A percentile compares a stretch with the other conserved stretches of the same genome.
Evolutionary conservation across 2,329 filamentous ascomycete genomes (phyloP).

Genomic region (Aspergillus chevalieri): DNA sequence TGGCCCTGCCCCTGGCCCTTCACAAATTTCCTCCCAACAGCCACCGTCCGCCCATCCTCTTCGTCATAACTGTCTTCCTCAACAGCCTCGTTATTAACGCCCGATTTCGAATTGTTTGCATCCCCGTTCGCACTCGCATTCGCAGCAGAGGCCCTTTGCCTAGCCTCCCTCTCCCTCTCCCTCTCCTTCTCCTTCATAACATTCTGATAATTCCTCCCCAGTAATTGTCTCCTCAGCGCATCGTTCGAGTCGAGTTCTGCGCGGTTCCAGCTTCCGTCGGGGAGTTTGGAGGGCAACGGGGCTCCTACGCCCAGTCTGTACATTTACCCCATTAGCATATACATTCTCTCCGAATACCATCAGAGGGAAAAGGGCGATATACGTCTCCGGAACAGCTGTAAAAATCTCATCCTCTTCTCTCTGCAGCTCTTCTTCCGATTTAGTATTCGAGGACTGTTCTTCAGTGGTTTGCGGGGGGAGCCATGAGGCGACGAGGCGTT

Average conservation of each 20-base stretch:
- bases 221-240: slow-evolving; percentile 39
- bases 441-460: slow-evolving; percentile 32
- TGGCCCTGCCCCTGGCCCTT: background rate
- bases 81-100: slow-evolving; percentile 17
- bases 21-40: slow-evolving; percentile 25
- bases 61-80: slow-evolving; percentile 33
- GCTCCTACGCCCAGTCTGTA: slow-evolving; percentile 45
- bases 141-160: slow-evolving; percentile 2
- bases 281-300: slow-evolving; percentile 36
- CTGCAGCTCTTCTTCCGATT: slow-evolving; percentile 41
- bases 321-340: background rate
- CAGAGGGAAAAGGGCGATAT: slow-evolving; percentile 9
- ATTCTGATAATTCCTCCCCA: slow-evolving; percentile 38
- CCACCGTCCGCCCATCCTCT: slow-evolving; percentile 38
- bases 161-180: slow-evolving; percentile 19
- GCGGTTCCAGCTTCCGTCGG: slow-evolving; percentile 36
- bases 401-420: slow-evolving; percentile 52
- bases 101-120: slow-evolving; percentile 12
- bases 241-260: slow-evolving; percentile 39
- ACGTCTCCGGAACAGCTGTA: slow-evolving; percentile 50
- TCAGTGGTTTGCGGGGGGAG: slow-evolving; percentile 42
- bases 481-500: slow-evolving; percentile 52
- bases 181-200: slow-evolving; percentile 37
- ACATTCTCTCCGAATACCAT: background rate
- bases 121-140: background rate